phyloP scores from a whole-genome alignment of 2,329 filamentous ascomycete species.

The Pyrenochaeta sp. region DNA sequence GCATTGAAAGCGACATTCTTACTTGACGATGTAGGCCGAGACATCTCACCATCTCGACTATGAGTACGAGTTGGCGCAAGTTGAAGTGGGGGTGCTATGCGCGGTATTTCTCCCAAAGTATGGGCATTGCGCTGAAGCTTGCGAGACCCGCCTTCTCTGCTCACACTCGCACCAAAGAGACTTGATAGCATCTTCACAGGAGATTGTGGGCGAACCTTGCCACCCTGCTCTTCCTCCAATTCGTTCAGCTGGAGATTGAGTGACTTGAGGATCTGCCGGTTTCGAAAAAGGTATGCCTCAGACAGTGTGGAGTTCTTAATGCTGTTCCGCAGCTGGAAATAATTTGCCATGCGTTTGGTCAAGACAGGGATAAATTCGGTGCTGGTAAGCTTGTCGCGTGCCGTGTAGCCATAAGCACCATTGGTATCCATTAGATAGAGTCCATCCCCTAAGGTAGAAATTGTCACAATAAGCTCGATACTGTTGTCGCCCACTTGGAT shows the following conservation, averaged over 20 bases:
- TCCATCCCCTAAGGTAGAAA: conserved; percentile 64
- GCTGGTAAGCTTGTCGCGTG: conserved; percentile 75
- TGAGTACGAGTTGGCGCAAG: conserved; percentile 49
- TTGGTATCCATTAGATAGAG: conserved; percentile 65
- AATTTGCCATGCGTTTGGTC: conserved; percentile 75
- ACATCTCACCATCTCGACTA: conserved; percentile 45
- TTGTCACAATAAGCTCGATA: conserved; percentile 74
- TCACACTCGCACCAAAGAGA: conserved; percentile 71
- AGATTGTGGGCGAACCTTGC: conserved; percentile 79
- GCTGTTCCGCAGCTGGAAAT: conserved; percentile 75
- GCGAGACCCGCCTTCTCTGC: conserved; percentile 50
- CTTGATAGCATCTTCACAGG: conserved; percentile 91
- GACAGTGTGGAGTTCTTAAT: conserved; percentile 71
- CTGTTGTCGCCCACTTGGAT: conserved; percentile 59
- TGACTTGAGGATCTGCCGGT: conserved; percentile 78
- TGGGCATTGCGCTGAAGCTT: conserved; percentile 46
- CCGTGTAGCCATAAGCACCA: conserved; percentile 75
- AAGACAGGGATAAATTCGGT: conserved; percentile 79
- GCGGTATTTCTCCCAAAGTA: conserved; percentile 47
- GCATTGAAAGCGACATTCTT: conserved; percentile 43
- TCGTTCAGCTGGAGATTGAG: conserved; percentile 70
- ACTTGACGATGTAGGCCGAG: conserved; percentile 44
- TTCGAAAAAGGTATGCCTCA: conserved; percentile 76
- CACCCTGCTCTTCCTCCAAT: conserved; percentile 59
- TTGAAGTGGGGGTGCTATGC: conserved; percentile 42